Base-by-base conservation (phyloP, 2,329 filamentous ascomycete genomes). In the Venturiaceae sp. region DNA sequence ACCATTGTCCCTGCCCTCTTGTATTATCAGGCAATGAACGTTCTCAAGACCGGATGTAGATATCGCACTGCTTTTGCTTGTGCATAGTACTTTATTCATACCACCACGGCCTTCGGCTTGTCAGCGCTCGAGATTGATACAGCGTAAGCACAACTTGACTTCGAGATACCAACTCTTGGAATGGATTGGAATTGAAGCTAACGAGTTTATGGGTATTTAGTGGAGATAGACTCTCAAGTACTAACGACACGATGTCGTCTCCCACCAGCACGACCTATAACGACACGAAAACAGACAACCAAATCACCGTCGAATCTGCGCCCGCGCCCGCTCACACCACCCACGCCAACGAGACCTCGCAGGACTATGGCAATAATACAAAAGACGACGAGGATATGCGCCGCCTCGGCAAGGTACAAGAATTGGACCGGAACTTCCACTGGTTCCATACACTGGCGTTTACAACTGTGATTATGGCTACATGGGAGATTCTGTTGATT, bases 351-450 rank as follows among this genome's bases (percentile, higher is more conserved):
- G 7, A 39, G 3, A 39, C 36, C 19, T 39, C 14, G n/a, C n/a
- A 39, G 36, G n/a, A 50, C n/a, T 60, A 55, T 56, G 61, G 60
- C 23, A 58, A 63, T 32, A 56, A 11, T 9, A 19, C 23, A 8
- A 32, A 50, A 16, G 54, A 56, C 37, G 54, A 23, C 19, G n/a
- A 34, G 30, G 59, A 61, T 39, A 61, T 61, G 59, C 30, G 33
- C 28, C 47, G 59, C 26, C 41, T 61, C 60, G 59, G 59, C 37
- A 61, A 61, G 44, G 37, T 6, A 1, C 59, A 61, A 32, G 19
- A 61, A 33, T 28, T 61, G 46, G 47, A 57, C 32, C 11, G 59
- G 14, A 61, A 61, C 34, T 61, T 61, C 37, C n/a, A 52, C 4
- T 57, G 58, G 46, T 34, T 61, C 28, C 37, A 39, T 36, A 61